These are phyloP conservation scores for Fraxinus anomala DNA, from an alignment of 257 asterid genomes.

Conservation along the genomic window DNA sequence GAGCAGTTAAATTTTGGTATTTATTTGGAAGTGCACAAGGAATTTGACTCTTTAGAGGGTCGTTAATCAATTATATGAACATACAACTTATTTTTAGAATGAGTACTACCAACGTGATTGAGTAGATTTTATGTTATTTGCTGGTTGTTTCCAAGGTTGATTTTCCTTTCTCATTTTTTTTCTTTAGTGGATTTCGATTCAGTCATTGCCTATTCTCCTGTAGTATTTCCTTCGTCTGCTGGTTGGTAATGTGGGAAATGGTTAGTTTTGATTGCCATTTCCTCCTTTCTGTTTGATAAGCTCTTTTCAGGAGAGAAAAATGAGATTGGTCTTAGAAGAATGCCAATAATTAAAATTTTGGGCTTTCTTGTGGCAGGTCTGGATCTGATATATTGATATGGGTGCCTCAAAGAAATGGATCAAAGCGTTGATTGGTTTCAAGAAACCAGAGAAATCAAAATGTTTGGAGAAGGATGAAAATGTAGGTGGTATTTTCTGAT, in stretches of 20 bases:
- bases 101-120: neutral
- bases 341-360: neutral
- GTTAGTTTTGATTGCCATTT: neutral
- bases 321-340: neutral
- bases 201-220: neutral
- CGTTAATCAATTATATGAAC: neutral
- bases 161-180: neutral
- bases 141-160: neutral
- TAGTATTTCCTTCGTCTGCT: neutral
- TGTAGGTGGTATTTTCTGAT: slow-evolving; percentile 45
- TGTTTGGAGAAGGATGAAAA: slow-evolving; percentile 57
- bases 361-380: slow-evolving; percentile 41
- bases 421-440: slow-evolving; percentile 64
- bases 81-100: neutral
- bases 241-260: neutral
- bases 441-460: slow-evolving; percentile 58
- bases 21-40: neutral
- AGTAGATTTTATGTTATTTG: neutral
- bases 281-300: neutral
- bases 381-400: slow-evolving; percentile 45
- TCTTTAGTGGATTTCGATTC: neutral
- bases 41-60: neutral
- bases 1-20: neutral
- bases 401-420: slow-evolving; percentile 88
- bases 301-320: slow-evolving; percentile 3